Evolutionary conservation across 2,329 filamentous ascomycete species (phyloP), one percentile per base, ranked within the genome.

Genomic region (Cryphonectria radicalis): DNA sequence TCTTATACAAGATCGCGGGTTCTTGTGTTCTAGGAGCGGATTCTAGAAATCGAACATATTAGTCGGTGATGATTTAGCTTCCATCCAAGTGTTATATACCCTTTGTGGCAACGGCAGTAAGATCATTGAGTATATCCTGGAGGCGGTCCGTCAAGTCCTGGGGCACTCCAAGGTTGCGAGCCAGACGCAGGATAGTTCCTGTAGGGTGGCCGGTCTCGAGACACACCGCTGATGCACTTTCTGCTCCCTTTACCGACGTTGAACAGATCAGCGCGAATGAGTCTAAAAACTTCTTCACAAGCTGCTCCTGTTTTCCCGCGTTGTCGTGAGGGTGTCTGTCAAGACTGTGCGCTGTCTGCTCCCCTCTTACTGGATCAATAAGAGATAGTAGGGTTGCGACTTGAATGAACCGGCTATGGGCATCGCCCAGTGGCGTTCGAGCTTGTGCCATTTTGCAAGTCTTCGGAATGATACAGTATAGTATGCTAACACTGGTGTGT

Each of bases 221-320:
- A 8, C 46, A 50, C 4, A 77, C 79, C 40, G 79, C 79, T 4
- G 79, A 76, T 7, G 78, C 79, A 32, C 75, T 78, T 37, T 78
- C 68, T 3, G 73, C 53, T 50, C 76, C 72, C 50, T 66, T 53
- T 25, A 63, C 72, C 0, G 77, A 75, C 0, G 75, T 79, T 10
- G 78, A 76, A 68, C 75, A 79, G 7, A 80, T 70, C 35, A 80
- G 72, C 1, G 79, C 79, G 62, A 80, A 79, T 13, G 79, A 80
- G 70, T 80, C 79, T 0, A 79, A 76, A 42, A 80, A 80, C 46
- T 79, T 80, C 63, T 77, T 74, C 50, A 75, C 74, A 0, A 76
- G 72, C 14, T 76, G 67, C 50, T 74, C 63, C 13, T 67, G 42
- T 3, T 70, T 71, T 72, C 66, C 69, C 0, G 25, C n/a, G n/a